Base-by-base conservation (phyloP, 1,284 basidiomycete species). In the Thelephora terrestris region DNA sequence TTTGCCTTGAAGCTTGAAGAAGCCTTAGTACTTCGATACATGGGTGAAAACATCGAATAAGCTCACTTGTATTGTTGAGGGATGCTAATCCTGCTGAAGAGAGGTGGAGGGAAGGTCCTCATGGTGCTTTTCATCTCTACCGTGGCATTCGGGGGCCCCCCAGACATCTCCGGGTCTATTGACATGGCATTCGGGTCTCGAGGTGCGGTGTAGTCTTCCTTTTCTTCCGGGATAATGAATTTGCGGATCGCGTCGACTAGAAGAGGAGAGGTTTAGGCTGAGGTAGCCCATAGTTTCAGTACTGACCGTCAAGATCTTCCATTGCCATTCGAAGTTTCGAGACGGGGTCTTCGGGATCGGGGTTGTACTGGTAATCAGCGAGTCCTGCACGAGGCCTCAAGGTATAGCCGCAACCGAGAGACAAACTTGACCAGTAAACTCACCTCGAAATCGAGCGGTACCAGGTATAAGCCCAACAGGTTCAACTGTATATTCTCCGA, bases 321-420 rank as follows among this genome's bases (percentile, higher is more conserved):
- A 96, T 84, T 0, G 87, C 78, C 10, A 72, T 57, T 2, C 86
- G 79, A 47, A 96, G 65, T 50, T 79, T 68, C 2, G 80, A 66
- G 3, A 91, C 68, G 3, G 82, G 79, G 58, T 93, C 88, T 20
- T 78, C 65, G 58, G 73, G 70, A 49, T 84, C 71, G 1, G 90
- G 88, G 49, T 82, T 77, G 64, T 80, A 95, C 64, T 95, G 91
- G 60, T 81, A 95, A 62, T 96, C 92, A 38, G 83, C 89, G 87
- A 95, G 91, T 51, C 81, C 92, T 96, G 47, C 6, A 36, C 17
- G 17, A 10, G 40, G 36, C 48, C 43, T 52, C 32, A 45, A 23
- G 29, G 29, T 24, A 6, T 35, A 20, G n/a, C 6, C 9, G 35
- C 14, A 49, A 32, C 23, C 10, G 29, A 27, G 35, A 39, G 36